A percentile compares a stretch with the other conserved stretches of the same genome.
These are phyloP conservation scores for Trifolium dubium DNA, from an alignment of 306 rosid genomes.

Conservation along the genomic window DNA sequence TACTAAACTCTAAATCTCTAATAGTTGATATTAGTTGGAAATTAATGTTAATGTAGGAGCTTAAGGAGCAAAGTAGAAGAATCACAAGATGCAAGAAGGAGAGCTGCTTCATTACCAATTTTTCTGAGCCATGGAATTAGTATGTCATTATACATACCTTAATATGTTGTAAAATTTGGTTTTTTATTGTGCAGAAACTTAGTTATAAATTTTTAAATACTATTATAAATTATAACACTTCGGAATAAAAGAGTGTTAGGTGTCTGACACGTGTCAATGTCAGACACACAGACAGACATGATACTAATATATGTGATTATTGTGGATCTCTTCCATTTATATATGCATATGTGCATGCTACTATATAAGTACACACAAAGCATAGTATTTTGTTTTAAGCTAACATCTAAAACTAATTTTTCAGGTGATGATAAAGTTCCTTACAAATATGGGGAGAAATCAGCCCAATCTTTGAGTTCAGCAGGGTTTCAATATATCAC, in stretches of 20 bases:
- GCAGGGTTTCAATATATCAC: slow-evolving; percentile 76
- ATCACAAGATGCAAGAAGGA: slow-evolving; percentile 71
- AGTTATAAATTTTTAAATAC: neutral
- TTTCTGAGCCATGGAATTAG: slow-evolving; percentile 76
- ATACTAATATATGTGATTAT: too few relatives aligned
- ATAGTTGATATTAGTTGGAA: slow-evolving; percentile 3
- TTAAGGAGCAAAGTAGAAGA: slow-evolving; percentile 74
- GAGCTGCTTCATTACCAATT: slow-evolving; percentile 78
- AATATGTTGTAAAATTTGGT: neutral
- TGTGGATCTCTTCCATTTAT: too few relatives aligned
- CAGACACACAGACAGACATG: too few relatives aligned
- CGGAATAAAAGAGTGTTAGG: too few relatives aligned
- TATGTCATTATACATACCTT: slow-evolving; percentile 41
- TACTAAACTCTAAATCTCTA: slow-evolving; percentile 4
- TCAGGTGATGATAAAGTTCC: slow-evolving; percentile 74
- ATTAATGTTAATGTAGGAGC: slow-evolving; percentile 54
- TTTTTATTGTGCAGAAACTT: neutral
- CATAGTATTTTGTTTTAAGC: slow-evolving; percentile 26
- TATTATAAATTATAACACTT: too few relatives aligned
- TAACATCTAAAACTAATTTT: slow-evolving; percentile 25
- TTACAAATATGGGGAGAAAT: slow-evolving; percentile 70
- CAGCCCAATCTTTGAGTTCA: slow-evolving; percentile 67
- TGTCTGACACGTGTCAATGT: too few relatives aligned
- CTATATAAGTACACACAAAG: too few relatives aligned
- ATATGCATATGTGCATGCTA: too few relatives aligned